Conservation (phyloP, 139 green algal genomes). For the Zygnema cylindricum region DNA sequence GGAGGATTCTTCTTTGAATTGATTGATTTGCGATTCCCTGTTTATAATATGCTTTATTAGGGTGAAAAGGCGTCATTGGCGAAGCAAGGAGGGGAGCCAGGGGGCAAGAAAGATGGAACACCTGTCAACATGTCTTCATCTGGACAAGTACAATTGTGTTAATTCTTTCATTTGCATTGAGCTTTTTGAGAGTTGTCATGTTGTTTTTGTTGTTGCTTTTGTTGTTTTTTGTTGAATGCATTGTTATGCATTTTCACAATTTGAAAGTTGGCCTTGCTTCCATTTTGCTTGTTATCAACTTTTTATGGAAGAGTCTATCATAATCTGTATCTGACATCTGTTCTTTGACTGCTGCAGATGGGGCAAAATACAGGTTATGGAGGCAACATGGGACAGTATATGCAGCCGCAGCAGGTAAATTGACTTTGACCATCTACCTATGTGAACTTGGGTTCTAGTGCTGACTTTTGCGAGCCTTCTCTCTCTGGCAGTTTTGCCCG, state of each 20-base stretch:
- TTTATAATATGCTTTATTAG: constrained; percentile 29
- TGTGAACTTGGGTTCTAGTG: no score
- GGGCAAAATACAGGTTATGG: neutral
- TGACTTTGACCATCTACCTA: no score
- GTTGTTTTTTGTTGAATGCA: no score
- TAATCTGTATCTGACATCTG: no score
- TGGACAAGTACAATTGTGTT: constrained; percentile 18
- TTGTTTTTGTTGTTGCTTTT: no score
- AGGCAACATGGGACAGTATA: neutral
- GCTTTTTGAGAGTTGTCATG: no score
- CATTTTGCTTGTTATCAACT: neutral
- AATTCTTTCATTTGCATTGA: neutral
- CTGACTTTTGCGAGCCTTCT: no score
- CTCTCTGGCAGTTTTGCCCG: no score
- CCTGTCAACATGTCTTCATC: neutral
- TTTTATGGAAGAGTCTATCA: neutral
- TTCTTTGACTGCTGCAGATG: neutral
- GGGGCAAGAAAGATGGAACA: constrained; percentile 8
- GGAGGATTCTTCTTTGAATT: no score
- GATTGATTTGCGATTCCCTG: no score
- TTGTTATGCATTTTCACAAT: no score
- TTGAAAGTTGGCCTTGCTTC: no score
- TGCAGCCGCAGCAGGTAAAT: neutral
- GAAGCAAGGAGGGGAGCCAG: constrained; percentile 42
- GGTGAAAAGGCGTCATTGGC: constrained; percentile 52